Percentiles rank a stretch among this genome's conserved stretches.
Conservation (phyloP, 345 rosid genomes). For the Hibiscus syriacus region DNA sequence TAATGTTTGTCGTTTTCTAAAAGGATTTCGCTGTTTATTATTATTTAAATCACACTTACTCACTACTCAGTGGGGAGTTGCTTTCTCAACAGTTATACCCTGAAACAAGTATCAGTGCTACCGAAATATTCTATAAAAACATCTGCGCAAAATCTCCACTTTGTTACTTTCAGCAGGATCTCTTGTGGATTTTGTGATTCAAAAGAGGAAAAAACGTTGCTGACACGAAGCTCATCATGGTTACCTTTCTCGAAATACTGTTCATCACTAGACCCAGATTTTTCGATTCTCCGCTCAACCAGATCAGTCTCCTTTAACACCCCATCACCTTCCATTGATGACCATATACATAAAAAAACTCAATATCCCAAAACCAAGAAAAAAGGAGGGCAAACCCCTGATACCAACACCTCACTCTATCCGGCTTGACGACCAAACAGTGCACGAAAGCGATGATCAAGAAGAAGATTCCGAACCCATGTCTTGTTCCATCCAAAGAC, state of each 20-base stretch:
- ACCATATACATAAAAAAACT: conserved; percentile 20
- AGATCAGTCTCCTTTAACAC: conserved; percentile 30
- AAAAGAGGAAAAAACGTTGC: background rate
- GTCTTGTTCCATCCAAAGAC: background rate
- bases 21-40: background rate
- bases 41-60: background rate
- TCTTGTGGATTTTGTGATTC: background rate
- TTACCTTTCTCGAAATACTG: conserved; percentile 36
- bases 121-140: no score
- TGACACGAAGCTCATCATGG: conserved; percentile 31
- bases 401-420: no score
- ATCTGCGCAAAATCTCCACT: background rate
- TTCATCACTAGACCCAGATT: conserved; percentile 33
- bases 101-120: background rate
- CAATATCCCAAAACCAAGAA: no score
- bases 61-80: background rate
- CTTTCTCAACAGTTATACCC: background rate
- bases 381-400: no score
- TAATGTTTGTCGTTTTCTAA: no score
- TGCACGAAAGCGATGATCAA: conserved; percentile 40
- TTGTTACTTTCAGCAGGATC: background rate
- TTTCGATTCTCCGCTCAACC: conserved; percentile 20
- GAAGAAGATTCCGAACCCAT: conserved; percentile 11
- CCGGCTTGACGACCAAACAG: conserved; percentile 18
- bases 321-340: conserved; percentile 13